These are phyloP conservation scores for Cucurbita argyrosperma DNA, from an alignment of 306 rosid species.

Conservation along the genomic window DNA sequence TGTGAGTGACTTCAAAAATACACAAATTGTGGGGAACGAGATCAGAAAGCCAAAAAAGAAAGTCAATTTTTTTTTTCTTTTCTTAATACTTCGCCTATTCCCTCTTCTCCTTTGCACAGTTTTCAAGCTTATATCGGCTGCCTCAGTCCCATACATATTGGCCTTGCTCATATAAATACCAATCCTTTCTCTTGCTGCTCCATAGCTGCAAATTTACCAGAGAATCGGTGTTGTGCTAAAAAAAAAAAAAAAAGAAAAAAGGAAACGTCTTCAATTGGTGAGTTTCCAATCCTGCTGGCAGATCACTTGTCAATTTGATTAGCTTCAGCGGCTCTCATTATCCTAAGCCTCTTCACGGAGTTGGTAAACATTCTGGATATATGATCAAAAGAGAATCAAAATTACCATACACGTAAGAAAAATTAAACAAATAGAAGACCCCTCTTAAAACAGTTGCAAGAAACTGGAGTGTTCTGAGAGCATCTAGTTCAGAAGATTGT, in stretches of 20 bases:
- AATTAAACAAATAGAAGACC: background rate
- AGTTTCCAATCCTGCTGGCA: background rate
- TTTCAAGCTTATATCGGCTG: background rate
- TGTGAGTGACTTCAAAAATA: constrained; percentile 16
- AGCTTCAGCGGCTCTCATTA: constrained; percentile 73
- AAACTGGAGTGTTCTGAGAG: background rate
- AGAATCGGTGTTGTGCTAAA: background rate
- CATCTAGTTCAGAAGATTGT: background rate
- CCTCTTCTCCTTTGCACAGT: constrained; percentile 3
- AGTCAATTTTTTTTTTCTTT: background rate
- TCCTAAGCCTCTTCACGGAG: constrained; percentile 78
- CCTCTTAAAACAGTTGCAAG: background rate
- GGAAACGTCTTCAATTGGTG: background rate
- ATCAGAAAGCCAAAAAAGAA: constrained; percentile 18
- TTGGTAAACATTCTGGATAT: constrained; percentile 57
- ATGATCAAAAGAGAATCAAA: background rate
- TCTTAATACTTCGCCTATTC: background rate
- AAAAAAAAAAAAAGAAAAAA: background rate
- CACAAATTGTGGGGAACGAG: constrained; percentile 3
- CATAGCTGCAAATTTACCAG: constrained; percentile 44
- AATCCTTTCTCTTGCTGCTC: constrained; percentile 46
- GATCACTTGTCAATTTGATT: constrained; percentile 56
- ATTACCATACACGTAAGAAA: background rate
- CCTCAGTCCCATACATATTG: constrained; percentile 18
- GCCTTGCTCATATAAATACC: constrained; percentile 35